Conservation (phyloP, 257 asterid genomes). For the Linderniella brevidens region DNA sequence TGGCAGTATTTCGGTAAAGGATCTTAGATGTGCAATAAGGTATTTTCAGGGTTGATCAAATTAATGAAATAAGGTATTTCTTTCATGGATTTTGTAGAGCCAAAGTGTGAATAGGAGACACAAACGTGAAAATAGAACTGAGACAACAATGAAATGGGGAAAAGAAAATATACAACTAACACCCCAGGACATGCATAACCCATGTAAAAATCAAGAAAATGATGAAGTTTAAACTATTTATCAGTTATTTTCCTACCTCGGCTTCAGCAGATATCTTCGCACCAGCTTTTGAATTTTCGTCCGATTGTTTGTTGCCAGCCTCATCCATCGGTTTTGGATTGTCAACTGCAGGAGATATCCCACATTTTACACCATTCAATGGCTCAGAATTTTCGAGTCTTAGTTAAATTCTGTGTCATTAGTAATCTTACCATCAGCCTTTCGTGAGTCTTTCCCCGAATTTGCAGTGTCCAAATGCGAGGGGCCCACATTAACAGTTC, state of each 20-base stretch:
- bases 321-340: slow-evolving; percentile 55
- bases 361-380: slow-evolving; percentile 27
- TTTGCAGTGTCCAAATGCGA: slow-evolving; percentile 34
- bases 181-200: too few relatives aligned
- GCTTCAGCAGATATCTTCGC: slow-evolving; percentile 41
- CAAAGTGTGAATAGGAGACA: too few relatives aligned
- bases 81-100: too few relatives aligned
- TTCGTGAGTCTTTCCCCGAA: slow-evolving; percentile 42
- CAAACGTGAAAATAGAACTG: neutral
- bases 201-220: too few relatives aligned
- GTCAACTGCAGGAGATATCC: slow-evolving; percentile 30
- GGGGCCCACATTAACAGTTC: slow-evolving; percentile 28
- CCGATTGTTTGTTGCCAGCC: slow-evolving; percentile 33
- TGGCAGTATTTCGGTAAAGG: too few relatives aligned
- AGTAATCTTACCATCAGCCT: slow-evolving; percentile 51
- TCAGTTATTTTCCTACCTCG: slow-evolving; percentile 50
- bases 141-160: neutral
- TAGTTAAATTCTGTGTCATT: slow-evolving; percentile 8
- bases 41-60: neutral
- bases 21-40: too few relatives aligned
- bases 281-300: slow-evolving; percentile 41
- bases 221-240: neutral
- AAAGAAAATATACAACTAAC: too few relatives aligned
- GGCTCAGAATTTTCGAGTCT: slow-evolving; percentile 17
- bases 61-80: slow-evolving; percentile 6